phyloP scores from a whole-genome alignment of 1,139 yeast species.

The Candida neerlandica region DNA sequence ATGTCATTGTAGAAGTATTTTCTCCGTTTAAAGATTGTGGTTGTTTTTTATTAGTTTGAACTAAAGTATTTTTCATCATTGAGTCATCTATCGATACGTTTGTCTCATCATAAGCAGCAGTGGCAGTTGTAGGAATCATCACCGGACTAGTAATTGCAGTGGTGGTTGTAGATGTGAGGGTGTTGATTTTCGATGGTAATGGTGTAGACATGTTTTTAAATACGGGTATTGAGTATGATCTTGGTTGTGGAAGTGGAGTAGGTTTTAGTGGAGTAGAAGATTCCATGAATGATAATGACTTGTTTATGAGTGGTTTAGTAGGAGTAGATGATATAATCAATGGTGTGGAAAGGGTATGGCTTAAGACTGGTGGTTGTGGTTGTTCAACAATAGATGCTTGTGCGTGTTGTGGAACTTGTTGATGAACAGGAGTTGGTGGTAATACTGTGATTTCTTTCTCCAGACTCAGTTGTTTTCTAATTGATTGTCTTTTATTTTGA shows the following conservation, averaged over 20 bases:
- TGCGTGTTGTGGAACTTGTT: constrained; percentile 2
- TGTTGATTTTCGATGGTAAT: constrained; percentile 2
- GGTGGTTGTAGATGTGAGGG: neutral
- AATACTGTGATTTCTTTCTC: constrained; percentile 50
- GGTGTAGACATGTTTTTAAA: constrained; percentile 10
- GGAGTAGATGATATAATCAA: constrained; percentile 26
- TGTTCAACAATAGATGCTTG: neutral
- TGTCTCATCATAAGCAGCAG: constrained; percentile 3
- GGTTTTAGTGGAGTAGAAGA: constrained; percentile 5
- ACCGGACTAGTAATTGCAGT: neutral
- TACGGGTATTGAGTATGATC: constrained; percentile 11
- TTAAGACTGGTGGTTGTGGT: constrained; percentile 17
- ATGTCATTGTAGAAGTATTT: constrained; percentile 41
- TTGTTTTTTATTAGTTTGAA: constrained; percentile 41
- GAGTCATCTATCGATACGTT: neutral
- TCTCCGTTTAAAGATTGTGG: constrained; percentile 37
- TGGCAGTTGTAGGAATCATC: neutral
- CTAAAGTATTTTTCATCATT: constrained; percentile 6
- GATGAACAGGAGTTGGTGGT: constrained; percentile 38
- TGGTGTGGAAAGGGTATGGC: constrained; percentile 26
- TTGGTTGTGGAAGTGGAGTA: constrained; percentile 10
- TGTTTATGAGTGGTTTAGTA: constrained; percentile 20
- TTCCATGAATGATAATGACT: constrained; percentile 9
- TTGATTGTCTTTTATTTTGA: constrained; percentile 89
- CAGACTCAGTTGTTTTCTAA: constrained; percentile 52